These are phyloP conservation scores for Asterophora lycoperdoides DNA, from an alignment of 768 basidiomycete species.

Conservation along the genomic window DNA sequence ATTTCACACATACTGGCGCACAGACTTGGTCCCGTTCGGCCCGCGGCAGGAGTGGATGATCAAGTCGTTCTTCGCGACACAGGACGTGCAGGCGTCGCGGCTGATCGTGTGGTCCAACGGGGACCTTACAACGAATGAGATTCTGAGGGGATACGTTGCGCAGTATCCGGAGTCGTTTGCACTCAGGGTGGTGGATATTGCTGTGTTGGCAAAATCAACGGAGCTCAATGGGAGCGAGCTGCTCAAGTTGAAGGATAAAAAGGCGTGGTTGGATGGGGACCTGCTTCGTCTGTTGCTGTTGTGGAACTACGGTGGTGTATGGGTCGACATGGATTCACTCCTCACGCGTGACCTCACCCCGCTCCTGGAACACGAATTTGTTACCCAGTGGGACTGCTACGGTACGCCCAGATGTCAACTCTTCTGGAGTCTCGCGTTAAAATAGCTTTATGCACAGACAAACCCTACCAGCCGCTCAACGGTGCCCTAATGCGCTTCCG, in stretches of 20 bases:
- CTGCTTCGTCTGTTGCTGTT: constrained; percentile 82
- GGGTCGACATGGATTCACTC: constrained; percentile 97
- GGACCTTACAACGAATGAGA: constrained; percentile 50
- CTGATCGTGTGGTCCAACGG: constrained; percentile 94
- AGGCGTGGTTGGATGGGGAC: constrained; percentile 95
- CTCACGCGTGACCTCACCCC: constrained; percentile 85
- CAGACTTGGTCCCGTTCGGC: constrained; percentile 78
- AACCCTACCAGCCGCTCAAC: constrained; percentile 62
- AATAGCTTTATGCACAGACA: constrained; percentile 25
- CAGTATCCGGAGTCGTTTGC: constrained; percentile 70
- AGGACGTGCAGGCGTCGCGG: constrained; percentile 57
- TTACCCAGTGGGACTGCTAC: constrained; percentile 99
- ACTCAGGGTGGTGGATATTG: constrained; percentile 65
- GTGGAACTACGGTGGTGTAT: constrained; percentile 89
- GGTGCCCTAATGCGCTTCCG: constrained; percentile 95
- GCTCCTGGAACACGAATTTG: constrained; percentile 90
- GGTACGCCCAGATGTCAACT: constrained; percentile 45
- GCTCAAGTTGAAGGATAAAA: constrained; percentile 59
- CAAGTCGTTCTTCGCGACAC: constrained; percentile 92
- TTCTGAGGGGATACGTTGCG: constrained; percentile 55
- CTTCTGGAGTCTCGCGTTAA: not conserved
- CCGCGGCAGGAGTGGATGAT: constrained; percentile 87
- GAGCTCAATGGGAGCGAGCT: constrained; percentile 63
- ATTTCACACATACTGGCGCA: constrained; percentile 94
- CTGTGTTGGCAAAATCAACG: constrained; percentile 66